These are phyloP conservation scores for Annulohypoxylon stygium DNA, from an alignment of 495 filamentous ascomycete species.

Conservation along the genomic window DNA sequence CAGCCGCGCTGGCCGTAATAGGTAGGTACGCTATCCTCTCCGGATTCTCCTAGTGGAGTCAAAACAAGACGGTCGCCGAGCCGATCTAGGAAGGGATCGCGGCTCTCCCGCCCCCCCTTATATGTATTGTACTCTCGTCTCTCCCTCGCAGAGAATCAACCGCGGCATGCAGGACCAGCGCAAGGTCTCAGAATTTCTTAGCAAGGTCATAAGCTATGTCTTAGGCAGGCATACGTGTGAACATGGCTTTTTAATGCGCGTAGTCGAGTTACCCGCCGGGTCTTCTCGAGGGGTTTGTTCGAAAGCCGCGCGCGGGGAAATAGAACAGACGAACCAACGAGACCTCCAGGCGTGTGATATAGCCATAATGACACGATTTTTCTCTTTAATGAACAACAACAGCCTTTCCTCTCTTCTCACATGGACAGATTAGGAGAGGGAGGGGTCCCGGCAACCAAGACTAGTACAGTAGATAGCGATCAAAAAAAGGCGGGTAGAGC, in stretches of 20 bases:
- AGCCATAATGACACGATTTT: slow-evolving; percentile 45
- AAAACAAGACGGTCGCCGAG: slow-evolving; percentile 29
- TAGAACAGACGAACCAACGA: slow-evolving; percentile 2
- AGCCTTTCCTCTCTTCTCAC: slow-evolving; percentile 1
- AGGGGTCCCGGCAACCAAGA: not conserved
- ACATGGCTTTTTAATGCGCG: not conserved
- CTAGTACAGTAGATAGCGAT: slow-evolving; percentile 25
- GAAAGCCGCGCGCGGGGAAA: not conserved
- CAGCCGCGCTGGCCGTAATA: slow-evolving; percentile 47
- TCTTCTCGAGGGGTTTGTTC: not conserved
- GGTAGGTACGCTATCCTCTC: slow-evolving; percentile 42
- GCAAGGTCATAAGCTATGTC: not conserved
- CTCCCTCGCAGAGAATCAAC: slow-evolving; percentile 28
- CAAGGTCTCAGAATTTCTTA: not conserved
- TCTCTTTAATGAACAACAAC: slow-evolving; percentile 33
- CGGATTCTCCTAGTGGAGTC: slow-evolving; percentile 39
- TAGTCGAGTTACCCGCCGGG: slow-evolving; percentile 34
- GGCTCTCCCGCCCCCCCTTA: slow-evolving; percentile 21
- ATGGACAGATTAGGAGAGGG: not conserved
- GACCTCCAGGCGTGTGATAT: not conserved
- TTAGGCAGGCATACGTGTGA: not conserved
- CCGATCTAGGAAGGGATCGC: slow-evolving; percentile 47
- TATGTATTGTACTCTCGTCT: slow-evolving; percentile 1
- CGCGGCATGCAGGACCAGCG: slow-evolving; percentile 34
- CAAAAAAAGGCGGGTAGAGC: slow-evolving; percentile 19